phyloP scores from a whole-genome alignment of 2,329 filamentous ascomycete genomes.

The Alternaria atra region DNA sequence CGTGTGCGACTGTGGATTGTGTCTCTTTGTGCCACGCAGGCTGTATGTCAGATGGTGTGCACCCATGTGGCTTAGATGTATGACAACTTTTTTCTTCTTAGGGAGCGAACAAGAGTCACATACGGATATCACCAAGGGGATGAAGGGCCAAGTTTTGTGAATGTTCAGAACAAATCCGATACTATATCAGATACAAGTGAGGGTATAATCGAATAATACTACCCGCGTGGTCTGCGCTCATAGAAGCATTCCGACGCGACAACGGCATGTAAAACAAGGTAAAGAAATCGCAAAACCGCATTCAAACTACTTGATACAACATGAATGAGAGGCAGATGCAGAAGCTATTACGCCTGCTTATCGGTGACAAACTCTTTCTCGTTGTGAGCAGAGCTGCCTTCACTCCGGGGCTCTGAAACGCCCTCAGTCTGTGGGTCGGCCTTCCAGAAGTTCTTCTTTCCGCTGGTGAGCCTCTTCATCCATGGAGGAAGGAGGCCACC shows the following conservation, averaged over 20 bases:
- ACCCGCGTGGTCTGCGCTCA: background rate
- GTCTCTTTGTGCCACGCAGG: background rate
- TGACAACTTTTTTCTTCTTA: background rate
- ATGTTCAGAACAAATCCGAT: background rate
- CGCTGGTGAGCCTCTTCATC: constrained; percentile 69
- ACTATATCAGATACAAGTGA: constrained; percentile 10
- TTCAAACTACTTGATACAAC: background rate
- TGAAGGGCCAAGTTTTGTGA: background rate
- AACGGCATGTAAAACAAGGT: constrained; percentile 5
- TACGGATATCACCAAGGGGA: background rate
- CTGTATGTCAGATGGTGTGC: background rate
- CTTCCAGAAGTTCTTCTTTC: constrained; percentile 78
- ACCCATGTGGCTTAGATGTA: background rate
- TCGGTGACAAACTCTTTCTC: constrained; percentile 37
- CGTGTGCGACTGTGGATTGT: background rate
- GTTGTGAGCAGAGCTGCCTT: constrained; percentile 35
- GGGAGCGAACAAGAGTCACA: background rate
- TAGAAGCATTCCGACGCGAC: background rate
- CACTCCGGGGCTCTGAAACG: constrained; percentile 37
- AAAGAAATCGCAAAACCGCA: background rate
- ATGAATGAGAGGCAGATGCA: constrained; percentile 10
- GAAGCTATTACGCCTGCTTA: constrained; percentile 31
- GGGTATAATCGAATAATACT: constrained; percentile 20
- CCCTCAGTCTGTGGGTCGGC: constrained; percentile 38
- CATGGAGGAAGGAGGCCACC: constrained; percentile 80